phyloP scores from a whole-genome alignment of 2,329 filamentous ascomycete genomes.

The Hypoxylon sp. region DNA sequence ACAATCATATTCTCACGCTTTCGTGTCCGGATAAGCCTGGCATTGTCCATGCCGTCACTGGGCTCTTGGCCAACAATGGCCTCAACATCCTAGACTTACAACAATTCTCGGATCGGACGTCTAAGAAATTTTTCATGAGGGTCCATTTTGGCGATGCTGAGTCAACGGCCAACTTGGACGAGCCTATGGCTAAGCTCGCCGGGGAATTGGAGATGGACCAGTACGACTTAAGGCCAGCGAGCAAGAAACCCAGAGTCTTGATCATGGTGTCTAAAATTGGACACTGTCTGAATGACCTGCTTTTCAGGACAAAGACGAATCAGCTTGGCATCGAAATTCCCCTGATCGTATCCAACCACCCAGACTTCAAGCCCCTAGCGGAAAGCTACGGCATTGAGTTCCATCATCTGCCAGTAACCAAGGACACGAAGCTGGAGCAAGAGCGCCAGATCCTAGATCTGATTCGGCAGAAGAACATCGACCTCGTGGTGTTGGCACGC shows the following conservation, averaged over 20 bases:
- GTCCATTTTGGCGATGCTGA: slow-evolving; percentile 80
- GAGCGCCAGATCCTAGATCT: slow-evolving; percentile 80
- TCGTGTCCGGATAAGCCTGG: slow-evolving; percentile 88
- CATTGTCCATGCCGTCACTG: slow-evolving; percentile 88
- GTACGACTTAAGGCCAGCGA: slow-evolving; percentile 77
- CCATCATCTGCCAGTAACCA: slow-evolving; percentile 83
- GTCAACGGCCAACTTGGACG: slow-evolving; percentile 66
- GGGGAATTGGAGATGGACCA: slow-evolving; percentile 73
- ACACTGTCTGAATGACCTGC: slow-evolving; percentile 86
- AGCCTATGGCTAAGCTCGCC: slow-evolving; percentile 73
- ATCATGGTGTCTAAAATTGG: slow-evolving; percentile 94
- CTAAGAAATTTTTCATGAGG: slow-evolving; percentile 88
- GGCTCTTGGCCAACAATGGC: slow-evolving; percentile 78
- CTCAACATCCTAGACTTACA: slow-evolving; percentile 88
- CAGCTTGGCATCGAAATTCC: slow-evolving; percentile 83
- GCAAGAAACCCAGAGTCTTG: slow-evolving; percentile 80
- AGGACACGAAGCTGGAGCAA: slow-evolving; percentile 82
- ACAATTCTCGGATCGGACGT: slow-evolving; percentile 83
- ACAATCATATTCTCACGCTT: slow-evolving; percentile 81
- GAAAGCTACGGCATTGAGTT: slow-evolving; percentile 83
- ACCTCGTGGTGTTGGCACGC: slow-evolving; percentile 84
- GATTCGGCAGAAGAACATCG: slow-evolving; percentile 76
- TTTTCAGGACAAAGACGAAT: slow-evolving; percentile 82
- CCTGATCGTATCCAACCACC: slow-evolving; percentile 85
- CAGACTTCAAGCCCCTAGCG: slow-evolving; percentile 78